phyloP scores from a whole-genome alignment of 768 basidiomycete genomes.

The Pilatotrama ljubarskyi region DNA sequence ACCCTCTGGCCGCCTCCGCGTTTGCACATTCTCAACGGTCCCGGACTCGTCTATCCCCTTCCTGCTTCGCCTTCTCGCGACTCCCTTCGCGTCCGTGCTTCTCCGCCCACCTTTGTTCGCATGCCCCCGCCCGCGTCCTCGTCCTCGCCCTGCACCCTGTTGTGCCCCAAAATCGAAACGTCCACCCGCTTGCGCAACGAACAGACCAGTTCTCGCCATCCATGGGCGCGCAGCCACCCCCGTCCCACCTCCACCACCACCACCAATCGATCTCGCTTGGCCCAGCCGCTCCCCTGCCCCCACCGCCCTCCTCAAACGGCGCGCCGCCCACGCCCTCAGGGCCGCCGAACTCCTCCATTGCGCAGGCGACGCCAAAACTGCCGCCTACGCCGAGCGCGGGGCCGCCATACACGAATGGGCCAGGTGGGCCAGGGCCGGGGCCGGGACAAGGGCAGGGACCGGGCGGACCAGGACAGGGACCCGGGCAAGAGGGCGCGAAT shows the following conservation, averaged over 20 bases:
- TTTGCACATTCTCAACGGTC: conserved; percentile 16
- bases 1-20: conserved; percentile 18
- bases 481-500: conserved; percentile 19
- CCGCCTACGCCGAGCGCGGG: conserved; percentile 28
- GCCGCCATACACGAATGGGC: conserved; percentile 15
- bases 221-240: conserved; percentile 20
- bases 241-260: conserved; percentile 20
- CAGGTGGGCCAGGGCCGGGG: conserved; percentile 16
- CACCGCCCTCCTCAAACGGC: conserved; percentile 15
- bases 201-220: conserved; percentile 28
- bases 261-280: conserved; percentile 29
- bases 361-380: conserved; percentile 39
- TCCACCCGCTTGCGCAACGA: not conserved
- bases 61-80: conserved; percentile 32
- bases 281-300: conserved; percentile 16
- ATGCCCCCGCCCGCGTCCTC: conserved; percentile 10
- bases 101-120: conserved; percentile 8
- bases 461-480: conserved; percentile 16
- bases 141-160: not conserved
- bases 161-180: not conserved
- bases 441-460: too few relatives aligned
- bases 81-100: conserved; percentile 7
- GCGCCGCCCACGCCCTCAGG: conserved; percentile 13
- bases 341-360: not conserved
- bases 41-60: conserved; percentile 21